phyloP scores from a whole-genome alignment of 805 yeast species.

The Komagataella pastoris region DNA sequence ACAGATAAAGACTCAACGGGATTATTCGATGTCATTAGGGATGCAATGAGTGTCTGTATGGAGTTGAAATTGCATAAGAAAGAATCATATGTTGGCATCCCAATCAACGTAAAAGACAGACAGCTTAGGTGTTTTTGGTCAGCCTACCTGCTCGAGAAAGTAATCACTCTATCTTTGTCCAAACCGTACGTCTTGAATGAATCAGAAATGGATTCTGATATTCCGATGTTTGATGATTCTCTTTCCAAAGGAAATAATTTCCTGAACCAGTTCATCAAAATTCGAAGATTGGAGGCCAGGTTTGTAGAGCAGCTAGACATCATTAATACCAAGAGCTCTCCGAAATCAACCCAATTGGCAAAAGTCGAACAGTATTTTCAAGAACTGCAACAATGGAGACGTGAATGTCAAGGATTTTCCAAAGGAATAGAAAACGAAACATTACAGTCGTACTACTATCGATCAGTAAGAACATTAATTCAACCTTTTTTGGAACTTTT shows the following conservation, averaged over 20 bases:
- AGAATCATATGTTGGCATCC: slow-evolving; percentile 17
- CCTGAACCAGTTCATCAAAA: slow-evolving; percentile 40
- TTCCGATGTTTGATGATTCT: slow-evolving; percentile 37
- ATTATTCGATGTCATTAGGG: slow-evolving; percentile 37
- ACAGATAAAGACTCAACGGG: slow-evolving; percentile 48
- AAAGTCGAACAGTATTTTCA: slow-evolving; percentile 38
- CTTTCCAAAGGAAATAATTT: slow-evolving; percentile 27
- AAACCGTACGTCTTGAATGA: slow-evolving; percentile 43
- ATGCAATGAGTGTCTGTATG: slow-evolving; percentile 35
- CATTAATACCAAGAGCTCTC: not conserved
- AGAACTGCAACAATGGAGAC: slow-evolving; percentile 44
- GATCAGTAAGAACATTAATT: slow-evolving; percentile 44
- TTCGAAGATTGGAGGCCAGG: slow-evolving; percentile 45
- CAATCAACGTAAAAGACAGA: slow-evolving; percentile 16
- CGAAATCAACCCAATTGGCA: slow-evolving; percentile 24
- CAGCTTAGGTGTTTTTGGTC: slow-evolving; percentile 52
- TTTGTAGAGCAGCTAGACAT: slow-evolving; percentile 34
- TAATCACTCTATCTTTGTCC: slow-evolving; percentile 49
- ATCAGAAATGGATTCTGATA: slow-evolving; percentile 27
- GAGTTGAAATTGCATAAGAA: slow-evolving; percentile 21
- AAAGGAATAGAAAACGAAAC: slow-evolving; percentile 46
- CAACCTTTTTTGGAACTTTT: slow-evolving; percentile 53
- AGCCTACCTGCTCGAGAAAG: slow-evolving; percentile 45
- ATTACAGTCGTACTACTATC: slow-evolving; percentile 41
- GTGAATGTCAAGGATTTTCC: slow-evolving; percentile 31